Conservation (phyloP, 805 yeast genomes). For the Cyberlindnera amylophila region DNA sequence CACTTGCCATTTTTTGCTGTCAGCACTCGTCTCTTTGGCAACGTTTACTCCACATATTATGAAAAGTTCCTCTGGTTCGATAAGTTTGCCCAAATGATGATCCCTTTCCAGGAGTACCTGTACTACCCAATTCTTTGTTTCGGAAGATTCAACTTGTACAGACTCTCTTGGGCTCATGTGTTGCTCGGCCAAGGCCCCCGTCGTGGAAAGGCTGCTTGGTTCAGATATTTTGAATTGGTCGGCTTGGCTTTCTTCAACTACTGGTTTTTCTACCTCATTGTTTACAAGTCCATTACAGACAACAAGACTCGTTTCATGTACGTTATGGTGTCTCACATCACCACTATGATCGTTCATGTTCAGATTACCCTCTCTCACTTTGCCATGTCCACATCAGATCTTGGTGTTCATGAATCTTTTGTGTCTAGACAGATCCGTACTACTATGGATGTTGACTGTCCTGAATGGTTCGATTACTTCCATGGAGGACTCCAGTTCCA, state of each 20-base stretch:
- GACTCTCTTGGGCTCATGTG: conserved; percentile 76
- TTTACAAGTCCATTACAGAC: conserved; percentile 48
- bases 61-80: conserved; percentile 67
- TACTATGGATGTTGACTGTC: conserved; percentile 94
- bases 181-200: conserved; percentile 75
- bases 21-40: conserved; percentile 61
- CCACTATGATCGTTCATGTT: conserved; percentile 91
- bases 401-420: conserved; percentile 77
- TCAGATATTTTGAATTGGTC: conserved; percentile 69
- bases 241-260: conserved; percentile 69
- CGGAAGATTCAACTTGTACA: conserved; percentile 82
- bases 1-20: conserved; percentile 91
- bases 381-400: conserved; percentile 89
- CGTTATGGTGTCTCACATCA: conserved; percentile 68
- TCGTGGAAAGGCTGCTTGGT: conserved; percentile 81
- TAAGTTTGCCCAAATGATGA: conserved; percentile 48
- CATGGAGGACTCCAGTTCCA: conserved; percentile 94
- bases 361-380: conserved; percentile 88
- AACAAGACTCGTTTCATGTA: conserved; percentile 52
- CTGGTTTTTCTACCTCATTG: conserved; percentile 75
- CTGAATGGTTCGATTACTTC: conserved; percentile 84
- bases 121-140: conserved; percentile 79
- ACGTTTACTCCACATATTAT: conserved; percentile 77
- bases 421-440: conserved; percentile 79
- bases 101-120: conserved; percentile 63